Conservation (phyloP, 2,329 filamentous ascomycete species). For the Aspergillus sp. region DNA sequence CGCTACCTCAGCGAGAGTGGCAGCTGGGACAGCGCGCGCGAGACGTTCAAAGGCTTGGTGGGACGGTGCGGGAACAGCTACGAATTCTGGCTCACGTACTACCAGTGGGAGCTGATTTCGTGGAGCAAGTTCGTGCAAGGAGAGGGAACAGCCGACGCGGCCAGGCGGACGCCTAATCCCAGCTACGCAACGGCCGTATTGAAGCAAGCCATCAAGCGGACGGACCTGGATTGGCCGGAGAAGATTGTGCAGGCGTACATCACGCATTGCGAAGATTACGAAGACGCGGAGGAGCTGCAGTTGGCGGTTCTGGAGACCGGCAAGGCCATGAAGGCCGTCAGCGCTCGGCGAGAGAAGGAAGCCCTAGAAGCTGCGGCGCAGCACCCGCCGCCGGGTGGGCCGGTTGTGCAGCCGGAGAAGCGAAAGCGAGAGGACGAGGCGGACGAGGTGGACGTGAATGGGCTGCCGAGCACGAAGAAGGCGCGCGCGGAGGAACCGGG, state of each 20-base stretch:
- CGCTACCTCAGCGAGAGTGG: slow-evolving; percentile 81
- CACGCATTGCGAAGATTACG: slow-evolving; percentile 72
- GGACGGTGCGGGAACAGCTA: slow-evolving; percentile 65
- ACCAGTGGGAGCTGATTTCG: slow-evolving; percentile 80
- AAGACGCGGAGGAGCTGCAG: slow-evolving; percentile 65
- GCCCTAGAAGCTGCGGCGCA: slow-evolving; percentile 46
- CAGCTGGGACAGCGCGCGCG: slow-evolving; percentile 65
- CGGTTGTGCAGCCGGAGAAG: slow-evolving; percentile 38
- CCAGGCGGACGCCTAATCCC: slow-evolving; percentile 55
- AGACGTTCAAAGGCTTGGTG: slow-evolving; percentile 64
- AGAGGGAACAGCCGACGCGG: slow-evolving; percentile 44
- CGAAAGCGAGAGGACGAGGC: slow-evolving; percentile 65
- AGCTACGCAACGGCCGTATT: slow-evolving; percentile 66
- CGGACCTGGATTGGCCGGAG: slow-evolving; percentile 42
- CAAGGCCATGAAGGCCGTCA: slow-evolving; percentile 55
- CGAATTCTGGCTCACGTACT: slow-evolving; percentile 90
- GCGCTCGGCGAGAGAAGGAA: slow-evolving; percentile 57
- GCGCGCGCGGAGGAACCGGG: slow-evolving; percentile 41
- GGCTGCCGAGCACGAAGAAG: slow-evolving; percentile 59
- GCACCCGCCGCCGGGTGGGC: slow-evolving; percentile 11
- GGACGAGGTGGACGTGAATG: slow-evolving; percentile 41
- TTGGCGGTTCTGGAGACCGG: slow-evolving; percentile 64
- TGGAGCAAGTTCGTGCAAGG: slow-evolving; percentile 50
- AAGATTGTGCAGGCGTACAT: slow-evolving; percentile 40
- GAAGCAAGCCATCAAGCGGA: slow-evolving; percentile 55